Percentiles rank a stretch among this genome's conserved stretches.
Conservation (phyloP, 768 basidiomycete genomes). For the Clathrus columnatus region DNA sequence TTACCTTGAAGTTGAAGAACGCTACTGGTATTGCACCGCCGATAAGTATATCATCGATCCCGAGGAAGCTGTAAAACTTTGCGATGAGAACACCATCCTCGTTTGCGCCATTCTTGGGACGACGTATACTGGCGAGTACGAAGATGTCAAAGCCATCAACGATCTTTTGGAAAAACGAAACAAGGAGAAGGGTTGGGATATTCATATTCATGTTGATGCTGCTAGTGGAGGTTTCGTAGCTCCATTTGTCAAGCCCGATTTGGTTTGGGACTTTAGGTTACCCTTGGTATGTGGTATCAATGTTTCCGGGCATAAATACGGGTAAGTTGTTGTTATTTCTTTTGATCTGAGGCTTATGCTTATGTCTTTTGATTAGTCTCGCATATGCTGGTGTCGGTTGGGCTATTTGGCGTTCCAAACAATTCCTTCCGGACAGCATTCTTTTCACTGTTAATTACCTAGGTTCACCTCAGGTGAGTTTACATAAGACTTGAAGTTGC, state of each 20-base stretch:
- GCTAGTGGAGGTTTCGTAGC: constrained; percentile 58
- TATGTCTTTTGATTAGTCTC: constrained; percentile 12
- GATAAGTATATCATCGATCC: constrained; percentile 41
- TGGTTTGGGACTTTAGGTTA: constrained; percentile 50
- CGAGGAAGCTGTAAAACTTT: constrained; percentile 45
- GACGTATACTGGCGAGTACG: constrained; percentile 58
- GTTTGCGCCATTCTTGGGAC: constrained; percentile 48
- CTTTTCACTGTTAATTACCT: constrained; percentile 50
- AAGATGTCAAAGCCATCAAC: constrained; percentile 49
- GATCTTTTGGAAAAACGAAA: constrained; percentile 44
- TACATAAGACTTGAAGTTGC: constrained; percentile 17
- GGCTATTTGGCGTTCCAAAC: constrained; percentile 53
- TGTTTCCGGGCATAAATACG: constrained; percentile 53
- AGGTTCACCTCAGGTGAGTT: constrained; percentile 38
- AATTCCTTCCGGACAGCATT: constrained; percentile 49
- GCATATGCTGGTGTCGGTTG: constrained; percentile 50
- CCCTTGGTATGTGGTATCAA: constrained; percentile 57
- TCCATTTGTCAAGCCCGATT: constrained; percentile 49
- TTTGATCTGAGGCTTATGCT: constrained; percentile 17
- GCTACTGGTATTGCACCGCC: constrained; percentile 37
- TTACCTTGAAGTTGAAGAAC: constrained; percentile 57
- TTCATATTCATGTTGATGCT: constrained; percentile 63
- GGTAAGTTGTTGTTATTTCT: constrained; percentile 20
- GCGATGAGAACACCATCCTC: constrained; percentile 66
- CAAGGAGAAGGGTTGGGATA: constrained; percentile 42